Percentiles rank a stretch among this genome's conserved stretches.
Conservation (phyloP, 2,329 filamentous ascomycete genomes). For the Leptographium galeiforme region DNA sequence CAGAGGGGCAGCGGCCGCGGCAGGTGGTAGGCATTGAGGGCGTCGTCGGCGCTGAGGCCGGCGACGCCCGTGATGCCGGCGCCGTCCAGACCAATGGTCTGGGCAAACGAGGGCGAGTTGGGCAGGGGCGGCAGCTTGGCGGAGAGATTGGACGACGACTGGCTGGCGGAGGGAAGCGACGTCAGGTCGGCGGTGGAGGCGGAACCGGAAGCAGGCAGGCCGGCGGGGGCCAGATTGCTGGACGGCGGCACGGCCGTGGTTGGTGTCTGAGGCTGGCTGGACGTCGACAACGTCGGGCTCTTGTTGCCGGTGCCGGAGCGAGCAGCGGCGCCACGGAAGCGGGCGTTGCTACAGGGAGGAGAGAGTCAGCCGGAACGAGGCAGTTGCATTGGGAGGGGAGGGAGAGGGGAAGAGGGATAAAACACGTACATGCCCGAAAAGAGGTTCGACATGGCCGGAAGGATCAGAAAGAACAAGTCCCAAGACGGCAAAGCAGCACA, state of each 20-base stretch:
- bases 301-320: not conserved
- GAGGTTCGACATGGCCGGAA: slow-evolving; percentile 17
- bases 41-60: slow-evolving; percentile 38
- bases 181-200: not conserved
- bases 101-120: slow-evolving; percentile 49
- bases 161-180: slow-evolving; percentile 35
- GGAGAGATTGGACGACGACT: slow-evolving; percentile 30
- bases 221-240: not conserved
- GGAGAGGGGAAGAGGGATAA: not conserved
- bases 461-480: too few relatives aligned
- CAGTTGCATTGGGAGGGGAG: not conserved
- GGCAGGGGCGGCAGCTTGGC: slow-evolving; percentile 47
- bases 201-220: slow-evolving; percentile 6
- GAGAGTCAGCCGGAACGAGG: not conserved
- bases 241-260: slow-evolving; percentile 14
- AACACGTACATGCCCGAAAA: slow-evolving; percentile 15
- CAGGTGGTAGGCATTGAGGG: slow-evolving; percentile 24
- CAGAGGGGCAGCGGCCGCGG: slow-evolving; percentile 57
- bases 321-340: not conserved
- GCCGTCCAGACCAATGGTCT: slow-evolving; percentile 57
- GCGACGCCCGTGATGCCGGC: slow-evolving; percentile 12
- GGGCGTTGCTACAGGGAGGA: slow-evolving; percentile 4
- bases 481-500: too few relatives aligned
- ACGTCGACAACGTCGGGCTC: slow-evolving; percentile 4
- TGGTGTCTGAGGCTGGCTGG: slow-evolving; percentile 22